Base-by-base conservation (phyloP, 345 rosid genomes). In the Odontarrhena argentea region DNA sequence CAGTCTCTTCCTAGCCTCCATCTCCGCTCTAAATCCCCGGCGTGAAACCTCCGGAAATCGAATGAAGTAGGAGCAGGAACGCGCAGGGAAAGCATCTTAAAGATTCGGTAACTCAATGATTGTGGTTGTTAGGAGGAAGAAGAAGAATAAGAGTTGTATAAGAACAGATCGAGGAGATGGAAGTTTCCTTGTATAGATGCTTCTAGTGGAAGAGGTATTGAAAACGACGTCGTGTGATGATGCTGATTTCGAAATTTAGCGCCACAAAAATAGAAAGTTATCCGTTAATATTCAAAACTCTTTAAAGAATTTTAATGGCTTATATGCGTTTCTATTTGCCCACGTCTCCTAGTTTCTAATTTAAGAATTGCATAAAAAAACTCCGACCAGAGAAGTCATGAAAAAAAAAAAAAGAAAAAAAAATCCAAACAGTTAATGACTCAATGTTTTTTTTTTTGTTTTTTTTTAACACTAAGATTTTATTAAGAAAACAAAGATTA, bases 221-320 rank as follows among this genome's bases (percentile, higher is more conserved):
- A 75, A 63, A 69, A 75, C 70, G 70, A 75, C 25, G 41, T 9
- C 71, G 56, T 75, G 26, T 0, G 49, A 46, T 62, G 40, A 47
- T 49, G 52, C 44, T 67, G 34, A 11, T 54, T 54, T 74, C 63
- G 58, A 67, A 74, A 74, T 61, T 54, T 63, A 74, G 68, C 77
- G 73, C 69, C 73, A 74, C 77, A 48, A 38, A 8, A 8, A 3
- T 11, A 14, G 36, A 32, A 32, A 32, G 36, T 32, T 55, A 74
- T 66, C 50, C 50, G 68, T 73, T 52, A 3, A 64, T 2, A 43
- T 71, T 71, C 5, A 15, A 28, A 49, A 12, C 18, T 55, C 9
- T 14, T 22, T 18, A 5, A 2, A 0, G 7, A 5, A 12, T 25
- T 45, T 9, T 56, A 11, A 62, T 73, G 77, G 77, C 15, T 65